phyloP scores from a whole-genome alignment of 306 rosid genomes.

The Cucurbita argyrosperma region DNA sequence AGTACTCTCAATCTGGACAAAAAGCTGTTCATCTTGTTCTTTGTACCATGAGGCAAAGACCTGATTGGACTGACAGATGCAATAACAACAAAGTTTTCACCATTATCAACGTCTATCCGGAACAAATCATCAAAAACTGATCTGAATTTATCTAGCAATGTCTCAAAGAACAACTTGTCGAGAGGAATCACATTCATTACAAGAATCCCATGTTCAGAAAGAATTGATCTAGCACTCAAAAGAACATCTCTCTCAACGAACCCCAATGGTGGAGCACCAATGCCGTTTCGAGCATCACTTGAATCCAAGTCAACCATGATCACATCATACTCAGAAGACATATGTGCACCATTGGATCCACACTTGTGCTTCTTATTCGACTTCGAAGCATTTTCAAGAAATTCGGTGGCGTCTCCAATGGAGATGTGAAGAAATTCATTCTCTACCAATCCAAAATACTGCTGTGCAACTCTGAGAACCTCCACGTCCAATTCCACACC shows the following conservation, averaged over 20 bases:
- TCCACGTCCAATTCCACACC: constrained; percentile 56
- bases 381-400: constrained; percentile 21
- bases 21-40: constrained; percentile 20
- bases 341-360: constrained; percentile 1
- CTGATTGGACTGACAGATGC: constrained; percentile 25
- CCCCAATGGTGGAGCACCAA: constrained; percentile 54
- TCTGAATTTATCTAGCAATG: constrained; percentile 21
- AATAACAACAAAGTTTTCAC: constrained; percentile 57
- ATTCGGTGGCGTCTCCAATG: constrained; percentile 41
- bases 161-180: constrained; percentile 26
- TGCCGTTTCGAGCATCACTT: constrained; percentile 24
- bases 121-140: constrained; percentile 45
- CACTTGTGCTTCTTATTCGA: not conserved
- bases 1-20: constrained; percentile 27
- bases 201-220: constrained; percentile 47
- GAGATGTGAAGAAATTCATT: constrained; percentile 22
- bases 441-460: constrained; percentile 51
- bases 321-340: constrained; percentile 27
- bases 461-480: constrained; percentile 45
- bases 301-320: constrained; percentile 78
- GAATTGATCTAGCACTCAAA: constrained; percentile 39
- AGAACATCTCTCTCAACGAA: constrained; percentile 42
- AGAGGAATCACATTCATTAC: constrained; percentile 58
- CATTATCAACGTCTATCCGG: constrained; percentile 58
- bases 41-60: constrained; percentile 11